These are phyloP conservation scores for Amylocarpus encephaloides DNA, from an alignment of 2,329 filamentous ascomycete genomes.

Conservation along the genomic window DNA sequence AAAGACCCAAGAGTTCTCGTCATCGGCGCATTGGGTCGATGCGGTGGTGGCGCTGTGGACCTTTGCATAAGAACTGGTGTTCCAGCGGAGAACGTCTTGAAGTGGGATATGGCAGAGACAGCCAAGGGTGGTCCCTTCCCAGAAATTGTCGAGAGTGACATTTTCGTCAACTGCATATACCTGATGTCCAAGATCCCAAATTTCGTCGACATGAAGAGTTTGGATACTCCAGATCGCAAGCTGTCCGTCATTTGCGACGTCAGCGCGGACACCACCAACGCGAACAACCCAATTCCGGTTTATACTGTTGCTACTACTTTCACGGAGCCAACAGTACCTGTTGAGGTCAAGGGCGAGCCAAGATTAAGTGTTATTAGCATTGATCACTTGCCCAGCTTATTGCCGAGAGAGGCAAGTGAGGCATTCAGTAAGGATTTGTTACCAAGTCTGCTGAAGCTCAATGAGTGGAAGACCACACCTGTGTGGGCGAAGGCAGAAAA, in stretches of 20 bases:
- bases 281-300: conserved; percentile 64
- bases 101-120: conserved; percentile 76
- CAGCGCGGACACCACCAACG: conserved; percentile 66
- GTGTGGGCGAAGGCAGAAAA: conserved; percentile 87
- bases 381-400: conserved; percentile 75
- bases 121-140: conserved; percentile 61
- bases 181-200: conserved; percentile 71
- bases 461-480: conserved; percentile 62
- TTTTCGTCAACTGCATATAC: conserved; percentile 89
- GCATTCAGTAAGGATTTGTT: conserved; percentile 74
- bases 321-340: conserved; percentile 75
- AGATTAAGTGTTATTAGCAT: conserved; percentile 77
- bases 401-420: conserved; percentile 82
- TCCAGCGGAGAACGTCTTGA: conserved; percentile 57
- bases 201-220: conserved; percentile 67
- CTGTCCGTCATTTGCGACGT: conserved; percentile 79
- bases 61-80: conserved; percentile 70
- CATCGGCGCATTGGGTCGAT: conserved; percentile 78
- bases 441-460: conserved; percentile 69
- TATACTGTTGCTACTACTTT: conserved; percentile 85
- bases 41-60: conserved; percentile 78
- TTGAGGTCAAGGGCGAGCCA: conserved; percentile 50
- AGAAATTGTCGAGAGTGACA: conserved; percentile 69
- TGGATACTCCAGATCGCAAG: conserved; percentile 62
- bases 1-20: conserved; percentile 69